A percentile compares a stretch with the other conserved stretches of the same genome.
phyloP scores from a whole-genome alignment of 2,329 filamentous ascomycete genomes.

The Microcyclosporella mali region DNA sequence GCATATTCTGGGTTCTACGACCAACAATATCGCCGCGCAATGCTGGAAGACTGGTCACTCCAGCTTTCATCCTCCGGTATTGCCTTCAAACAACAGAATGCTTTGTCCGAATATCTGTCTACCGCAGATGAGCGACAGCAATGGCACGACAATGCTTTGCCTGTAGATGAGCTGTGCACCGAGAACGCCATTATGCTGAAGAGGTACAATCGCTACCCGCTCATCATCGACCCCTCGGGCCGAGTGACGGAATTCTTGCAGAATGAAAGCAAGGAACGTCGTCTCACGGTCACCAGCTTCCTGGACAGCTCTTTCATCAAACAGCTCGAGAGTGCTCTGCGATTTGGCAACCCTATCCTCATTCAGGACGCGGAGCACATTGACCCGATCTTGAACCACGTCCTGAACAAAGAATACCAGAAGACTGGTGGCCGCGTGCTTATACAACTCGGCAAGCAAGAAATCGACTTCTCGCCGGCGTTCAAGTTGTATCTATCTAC shows the following conservation, averaged over 20 bases:
- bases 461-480: constrained; percentile 96
- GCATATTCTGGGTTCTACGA: constrained; percentile 97
- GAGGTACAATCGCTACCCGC: constrained; percentile 94
- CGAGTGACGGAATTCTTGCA: constrained; percentile 91
- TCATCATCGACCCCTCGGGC: constrained; percentile 97
- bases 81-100: constrained; percentile 86
- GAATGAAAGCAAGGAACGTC: constrained; percentile 87
- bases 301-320: constrained; percentile 97
- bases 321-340: constrained; percentile 90
- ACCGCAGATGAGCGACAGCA: constrained; percentile 89
- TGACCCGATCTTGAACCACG: constrained; percentile 94
- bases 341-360: constrained; percentile 96
- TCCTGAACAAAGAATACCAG: constrained; percentile 99
- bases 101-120: constrained; percentile 91
- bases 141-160: constrained; percentile 91
- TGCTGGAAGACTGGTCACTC: constrained; percentile 96
- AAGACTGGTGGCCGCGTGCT: constrained; percentile 96
- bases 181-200: constrained; percentile 97
- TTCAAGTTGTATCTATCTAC: constrained; percentile 96
- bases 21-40: constrained; percentile 93
- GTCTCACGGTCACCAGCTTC: constrained; percentile 95
- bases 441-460: constrained; percentile 96
- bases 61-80: constrained; percentile 92
- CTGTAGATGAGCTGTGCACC: constrained; percentile 94
- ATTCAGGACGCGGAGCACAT: constrained; percentile 98